These are phyloP conservation scores for Phlegmacium glaucopus DNA, from an alignment of 768 basidiomycete species.

Conservation along the genomic window DNA sequence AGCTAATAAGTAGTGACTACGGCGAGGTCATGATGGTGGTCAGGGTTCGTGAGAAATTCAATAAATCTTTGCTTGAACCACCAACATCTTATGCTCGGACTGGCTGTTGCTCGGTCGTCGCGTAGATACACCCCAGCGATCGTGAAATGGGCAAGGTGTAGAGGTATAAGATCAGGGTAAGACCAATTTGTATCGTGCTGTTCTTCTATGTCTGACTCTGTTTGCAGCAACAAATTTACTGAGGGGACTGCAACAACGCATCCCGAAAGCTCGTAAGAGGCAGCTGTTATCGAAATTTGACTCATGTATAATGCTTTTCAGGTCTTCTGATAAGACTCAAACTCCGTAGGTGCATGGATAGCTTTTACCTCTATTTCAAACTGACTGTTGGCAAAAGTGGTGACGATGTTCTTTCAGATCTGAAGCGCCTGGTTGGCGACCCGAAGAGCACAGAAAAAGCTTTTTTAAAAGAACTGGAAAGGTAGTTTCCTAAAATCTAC, in stretches of 20 bases:
- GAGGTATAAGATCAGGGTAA: conserved; percentile 9
- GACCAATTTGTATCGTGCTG: not conserved
- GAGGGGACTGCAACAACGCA: not conserved
- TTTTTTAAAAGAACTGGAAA: too few relatives aligned
- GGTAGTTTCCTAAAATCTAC: too few relatives aligned
- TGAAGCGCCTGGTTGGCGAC: too few relatives aligned
- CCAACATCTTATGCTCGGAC: conserved; percentile 18
- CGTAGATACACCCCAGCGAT: conserved; percentile 10
- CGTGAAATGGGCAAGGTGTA: conserved; percentile 8
- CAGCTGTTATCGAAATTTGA: not conserved
- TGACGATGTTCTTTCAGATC: too few relatives aligned
- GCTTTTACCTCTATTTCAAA: too few relatives aligned
- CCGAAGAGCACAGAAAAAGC: too few relatives aligned
- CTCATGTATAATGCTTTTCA: too few relatives aligned
- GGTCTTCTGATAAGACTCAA: too few relatives aligned
- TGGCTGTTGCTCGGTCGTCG: conserved; percentile 16
- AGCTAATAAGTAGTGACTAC: too few relatives aligned
- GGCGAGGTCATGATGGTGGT: too few relatives aligned
- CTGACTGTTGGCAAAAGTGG: too few relatives aligned
- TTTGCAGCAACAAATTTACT: not conserved
- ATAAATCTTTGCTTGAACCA: conserved; percentile 13
- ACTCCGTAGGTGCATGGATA: too few relatives aligned
- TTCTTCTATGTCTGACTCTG: not conserved
- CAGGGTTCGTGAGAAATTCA: conserved; percentile 14
- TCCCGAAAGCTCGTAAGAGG: not conserved